Percentiles rank a stretch among this genome's conserved stretches.
Conservation (phyloP, 805 yeast species). For the Saturnispora serradocipensis region DNA sequence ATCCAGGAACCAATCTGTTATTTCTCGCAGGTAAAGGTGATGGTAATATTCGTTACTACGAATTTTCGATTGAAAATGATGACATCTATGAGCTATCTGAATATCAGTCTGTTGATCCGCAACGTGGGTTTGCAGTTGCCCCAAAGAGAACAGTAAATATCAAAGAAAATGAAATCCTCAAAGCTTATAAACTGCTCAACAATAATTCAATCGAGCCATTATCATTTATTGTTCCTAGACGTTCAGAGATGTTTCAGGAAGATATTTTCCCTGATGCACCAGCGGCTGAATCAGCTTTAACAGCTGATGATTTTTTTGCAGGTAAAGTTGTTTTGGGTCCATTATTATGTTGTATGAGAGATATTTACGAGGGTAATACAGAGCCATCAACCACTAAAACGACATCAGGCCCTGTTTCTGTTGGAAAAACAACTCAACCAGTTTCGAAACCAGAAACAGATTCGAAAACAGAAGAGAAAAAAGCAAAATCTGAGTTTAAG, state of each 20-base stretch:
- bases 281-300: slow-evolving; percentile 65
- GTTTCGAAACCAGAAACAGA: background rate
- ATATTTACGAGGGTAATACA: slow-evolving; percentile 66
- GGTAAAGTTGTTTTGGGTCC: slow-evolving; percentile 86
- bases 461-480: background rate
- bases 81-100: slow-evolving; percentile 80
- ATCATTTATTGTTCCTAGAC: slow-evolving; percentile 88
- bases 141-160: slow-evolving; percentile 78
- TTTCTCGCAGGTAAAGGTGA: slow-evolving; percentile 97
- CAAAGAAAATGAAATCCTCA: slow-evolving; percentile 75
- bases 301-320: slow-evolving; percentile 67
- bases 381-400: slow-evolving; percentile 42
- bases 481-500: background rate
- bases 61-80: slow-evolving; percentile 60
- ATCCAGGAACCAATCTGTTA: slow-evolving; percentile 67
- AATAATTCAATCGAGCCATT: slow-evolving; percentile 83
- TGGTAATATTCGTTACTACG: slow-evolving; percentile 92
- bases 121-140: slow-evolving; percentile 88
- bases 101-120: slow-evolving; percentile 82
- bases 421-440: slow-evolving; percentile 5
- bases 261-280: slow-evolving; percentile 93
- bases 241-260: slow-evolving; percentile 83
- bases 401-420: slow-evolving; percentile 18
- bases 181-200: slow-evolving; percentile 77
- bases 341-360: slow-evolving; percentile 62